phyloP scores from a whole-genome alignment of 352 stramenopile genomes.

The Phytophthora fragariae region DNA sequence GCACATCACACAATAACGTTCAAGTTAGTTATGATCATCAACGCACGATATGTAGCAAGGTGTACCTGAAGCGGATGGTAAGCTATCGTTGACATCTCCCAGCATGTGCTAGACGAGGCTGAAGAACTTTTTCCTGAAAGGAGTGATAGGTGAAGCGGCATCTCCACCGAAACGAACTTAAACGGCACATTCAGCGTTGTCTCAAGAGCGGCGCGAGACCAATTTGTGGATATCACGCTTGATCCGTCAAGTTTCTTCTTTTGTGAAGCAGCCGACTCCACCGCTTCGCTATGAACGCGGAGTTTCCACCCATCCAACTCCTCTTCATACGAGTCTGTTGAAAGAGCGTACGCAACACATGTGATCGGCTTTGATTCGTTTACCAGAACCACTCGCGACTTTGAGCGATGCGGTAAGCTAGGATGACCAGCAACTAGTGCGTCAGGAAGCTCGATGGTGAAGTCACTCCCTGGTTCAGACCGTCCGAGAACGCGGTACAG shows the following conservation, averaged over 20 bases:
- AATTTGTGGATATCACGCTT: constrained; percentile 62
- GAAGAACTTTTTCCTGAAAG: constrained; percentile 50
- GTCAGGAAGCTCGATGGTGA: constrained; percentile 75
- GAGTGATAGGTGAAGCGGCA: constrained; percentile 68
- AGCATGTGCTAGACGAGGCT: constrained; percentile 47
- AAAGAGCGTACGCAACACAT: constrained; percentile 95
- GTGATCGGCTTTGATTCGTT: constrained; percentile 95
- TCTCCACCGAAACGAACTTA: constrained; percentile 66
- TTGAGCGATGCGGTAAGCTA: constrained; percentile 88
- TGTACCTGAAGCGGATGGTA: constrained; percentile 84
- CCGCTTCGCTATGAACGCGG: constrained; percentile 56
- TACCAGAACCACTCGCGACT: constrained; percentile 92
- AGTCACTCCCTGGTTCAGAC: constrained; percentile 69
- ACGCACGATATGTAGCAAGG: not conserved
- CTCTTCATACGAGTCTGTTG: constrained; percentile 90
- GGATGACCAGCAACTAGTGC: constrained; percentile 84
- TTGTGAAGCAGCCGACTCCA: constrained; percentile 32
- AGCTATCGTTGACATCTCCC: constrained; percentile 78
- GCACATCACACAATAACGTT: constrained; percentile 10
- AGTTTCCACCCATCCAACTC: constrained; percentile 75
- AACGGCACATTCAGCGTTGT: constrained; percentile 65
- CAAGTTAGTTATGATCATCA: constrained; percentile 1
- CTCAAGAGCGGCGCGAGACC: constrained; percentile 68
- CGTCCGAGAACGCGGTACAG: constrained; percentile 71
- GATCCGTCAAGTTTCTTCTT: constrained; percentile 28